Percentiles rank a stretch among this genome's conserved stretches.
These are phyloP conservation scores for Aspergillus sergii DNA, from an alignment of 2,329 filamentous ascomycete species.

Conservation along the genomic window DNA sequence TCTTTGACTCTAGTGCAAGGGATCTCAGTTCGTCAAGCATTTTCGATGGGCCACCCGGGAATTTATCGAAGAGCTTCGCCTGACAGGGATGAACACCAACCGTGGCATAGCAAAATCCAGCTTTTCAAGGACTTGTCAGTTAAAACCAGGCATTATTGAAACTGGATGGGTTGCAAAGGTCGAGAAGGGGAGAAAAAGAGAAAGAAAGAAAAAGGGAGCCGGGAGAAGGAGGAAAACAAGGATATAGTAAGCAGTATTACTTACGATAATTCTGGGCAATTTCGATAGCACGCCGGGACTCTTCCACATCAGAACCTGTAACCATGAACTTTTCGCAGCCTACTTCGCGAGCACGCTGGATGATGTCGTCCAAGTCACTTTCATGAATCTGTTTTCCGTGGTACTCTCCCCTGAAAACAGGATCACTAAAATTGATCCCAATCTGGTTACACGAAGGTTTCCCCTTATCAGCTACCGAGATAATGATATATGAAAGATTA, in stretches of 20 bases:
- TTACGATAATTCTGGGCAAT: constrained; percentile 74
- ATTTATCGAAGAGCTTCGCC: constrained; percentile 72
- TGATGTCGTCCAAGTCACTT: constrained; percentile 60
- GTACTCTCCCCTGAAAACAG: constrained; percentile 83
- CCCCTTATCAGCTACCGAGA: constrained; percentile 17
- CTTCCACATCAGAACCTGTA: constrained; percentile 83
- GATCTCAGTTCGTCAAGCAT: constrained; percentile 61
- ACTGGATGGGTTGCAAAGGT: background rate
- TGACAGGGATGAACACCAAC: constrained; percentile 93
- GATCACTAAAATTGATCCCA: constrained; percentile 94
- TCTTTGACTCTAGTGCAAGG: constrained; percentile 64
- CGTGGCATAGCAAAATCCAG: constrained; percentile 82
- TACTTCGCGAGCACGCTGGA: constrained; percentile 74
- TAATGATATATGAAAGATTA: background rate
- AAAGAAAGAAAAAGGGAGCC: no score
- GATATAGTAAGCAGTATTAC: constrained; percentile 32
- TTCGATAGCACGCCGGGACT: constrained; percentile 73
- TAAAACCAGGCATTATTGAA: background rate
- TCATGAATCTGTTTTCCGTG: constrained; percentile 69
- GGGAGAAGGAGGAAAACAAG: background rate
- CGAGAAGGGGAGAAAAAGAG: no score
- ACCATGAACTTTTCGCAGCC: constrained; percentile 91
- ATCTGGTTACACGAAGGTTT: constrained; percentile 53
- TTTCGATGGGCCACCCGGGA: constrained; percentile 48
- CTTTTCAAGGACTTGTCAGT: constrained; percentile 46